Conservation (phyloP, 2,329 filamentous ascomycete genomes). For the Fusarium sterilihyphosum region DNA sequence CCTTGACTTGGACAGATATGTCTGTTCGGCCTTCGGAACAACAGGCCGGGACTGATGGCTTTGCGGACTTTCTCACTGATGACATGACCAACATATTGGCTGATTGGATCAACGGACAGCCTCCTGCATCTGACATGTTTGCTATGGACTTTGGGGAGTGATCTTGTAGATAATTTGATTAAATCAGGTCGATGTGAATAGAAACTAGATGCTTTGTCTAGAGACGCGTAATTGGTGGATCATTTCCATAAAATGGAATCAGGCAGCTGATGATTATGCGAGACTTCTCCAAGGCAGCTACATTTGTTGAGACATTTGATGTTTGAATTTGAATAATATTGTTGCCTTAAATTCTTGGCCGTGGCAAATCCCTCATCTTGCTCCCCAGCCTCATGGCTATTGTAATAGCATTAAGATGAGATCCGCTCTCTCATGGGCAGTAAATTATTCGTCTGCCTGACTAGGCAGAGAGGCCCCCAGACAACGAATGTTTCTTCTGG, state of each 20-base stretch:
- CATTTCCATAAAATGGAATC: background rate
- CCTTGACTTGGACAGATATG: slow-evolving; percentile 5
- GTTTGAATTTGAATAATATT: background rate
- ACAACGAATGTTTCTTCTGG: accelerated
- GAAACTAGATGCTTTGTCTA: background rate
- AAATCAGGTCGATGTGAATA: background rate
- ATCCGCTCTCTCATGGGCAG: background rate
- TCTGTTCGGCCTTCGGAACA: background rate
- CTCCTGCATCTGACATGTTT: slow-evolving; percentile 27
- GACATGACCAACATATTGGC: slow-evolving; percentile 33
- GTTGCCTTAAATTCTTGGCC: background rate
- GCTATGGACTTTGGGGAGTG: slow-evolving; percentile 23
- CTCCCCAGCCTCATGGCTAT: background rate
- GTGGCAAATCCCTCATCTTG: background rate
- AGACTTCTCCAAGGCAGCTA: background rate
- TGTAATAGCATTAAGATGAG: background rate
- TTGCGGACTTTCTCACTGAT: slow-evolving; percentile 12
- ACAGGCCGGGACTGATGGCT: background rate
- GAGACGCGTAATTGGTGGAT: background rate
- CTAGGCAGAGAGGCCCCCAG: background rate
- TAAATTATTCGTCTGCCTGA: background rate
- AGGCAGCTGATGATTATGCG: background rate
- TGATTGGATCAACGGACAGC: slow-evolving; percentile 31
- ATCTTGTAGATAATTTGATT: background rate
- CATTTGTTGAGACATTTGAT: background rate